Evolutionary conservation across 2,329 filamentous ascomycete species (phyloP).

Genomic region (Fusarium torreyae): DNA sequence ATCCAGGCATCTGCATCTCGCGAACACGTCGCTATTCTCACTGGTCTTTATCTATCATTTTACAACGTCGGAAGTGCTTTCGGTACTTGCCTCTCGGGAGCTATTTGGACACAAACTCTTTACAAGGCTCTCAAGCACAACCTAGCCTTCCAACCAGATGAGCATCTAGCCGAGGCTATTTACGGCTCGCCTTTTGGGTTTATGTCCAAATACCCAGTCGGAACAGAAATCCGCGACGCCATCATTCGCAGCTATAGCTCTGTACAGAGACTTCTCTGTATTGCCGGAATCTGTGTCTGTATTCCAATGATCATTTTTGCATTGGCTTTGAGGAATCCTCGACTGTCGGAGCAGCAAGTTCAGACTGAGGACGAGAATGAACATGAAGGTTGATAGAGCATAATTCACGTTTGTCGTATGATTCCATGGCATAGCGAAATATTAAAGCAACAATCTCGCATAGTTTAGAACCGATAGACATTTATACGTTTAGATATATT

Average conservation of each 20-base stretch:
- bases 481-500: neutral
- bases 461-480: constrained; percentile 12
- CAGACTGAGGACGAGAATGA: constrained; percentile 42
- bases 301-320: constrained; percentile 64
- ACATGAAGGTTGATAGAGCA: neutral
- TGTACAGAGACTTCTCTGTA: constrained; percentile 61
- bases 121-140: constrained; percentile 53
- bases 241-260: constrained; percentile 63
- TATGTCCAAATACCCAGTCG: constrained; percentile 56
- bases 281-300: constrained; percentile 63
- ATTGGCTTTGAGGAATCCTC: constrained; percentile 60
- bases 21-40: constrained; percentile 58
- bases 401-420: neutral
- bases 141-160: constrained; percentile 55
- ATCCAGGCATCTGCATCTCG: constrained; percentile 57
- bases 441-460: neutral
- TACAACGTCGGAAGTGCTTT: constrained; percentile 61
- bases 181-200: constrained; percentile 58
- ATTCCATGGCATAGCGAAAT: rapidly evolving
- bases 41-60: constrained; percentile 58
- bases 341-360: constrained; percentile 57
- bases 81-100: constrained; percentile 58
- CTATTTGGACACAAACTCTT: constrained; percentile 61
- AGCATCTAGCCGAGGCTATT: constrained; percentile 54
- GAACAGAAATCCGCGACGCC: constrained; percentile 60